These are phyloP conservation scores for Periconia digitata DNA, from an alignment of 2,329 filamentous ascomycete genomes.

Conservation along the genomic window DNA sequence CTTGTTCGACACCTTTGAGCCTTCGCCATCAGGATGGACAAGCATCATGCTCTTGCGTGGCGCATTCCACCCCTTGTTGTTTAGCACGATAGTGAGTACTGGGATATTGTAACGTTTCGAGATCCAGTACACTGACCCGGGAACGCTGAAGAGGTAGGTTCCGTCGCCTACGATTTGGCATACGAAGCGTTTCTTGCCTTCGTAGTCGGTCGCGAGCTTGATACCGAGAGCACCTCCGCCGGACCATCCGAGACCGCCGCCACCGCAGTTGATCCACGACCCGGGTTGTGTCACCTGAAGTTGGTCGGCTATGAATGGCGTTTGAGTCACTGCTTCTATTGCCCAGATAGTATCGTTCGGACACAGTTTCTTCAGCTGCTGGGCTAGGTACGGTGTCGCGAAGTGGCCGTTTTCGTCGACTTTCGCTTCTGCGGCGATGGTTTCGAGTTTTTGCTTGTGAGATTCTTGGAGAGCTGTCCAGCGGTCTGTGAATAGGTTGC, in stretches of 20 bases:
- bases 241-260: slow-evolving; percentile 78
- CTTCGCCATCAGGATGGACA: slow-evolving; percentile 66
- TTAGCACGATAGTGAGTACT: slow-evolving; percentile 66
- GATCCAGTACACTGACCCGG: slow-evolving; percentile 70
- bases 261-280: slow-evolving; percentile 79
- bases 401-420: slow-evolving; percentile 65
- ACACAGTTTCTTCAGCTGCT: slow-evolving; percentile 57
- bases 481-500: slow-evolving; percentile 47
- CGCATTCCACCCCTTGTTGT: slow-evolving; percentile 73
- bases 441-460: slow-evolving; percentile 61
- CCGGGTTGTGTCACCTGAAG: slow-evolving; percentile 68
- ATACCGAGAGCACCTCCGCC: slow-evolving; percentile 75
- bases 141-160: slow-evolving; percentile 67
- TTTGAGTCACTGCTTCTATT: slow-evolving; percentile 77
- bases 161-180: slow-evolving; percentile 65
- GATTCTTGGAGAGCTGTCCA: slow-evolving; percentile 59
- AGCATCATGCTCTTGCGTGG: slow-evolving; percentile 62
- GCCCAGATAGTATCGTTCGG: slow-evolving; percentile 72
- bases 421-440: slow-evolving; percentile 60
- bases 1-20: slow-evolving; percentile 62
- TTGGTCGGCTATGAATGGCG: slow-evolving; percentile 68
- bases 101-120: slow-evolving; percentile 66
- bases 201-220: slow-evolving; percentile 66
- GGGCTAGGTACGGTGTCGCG: slow-evolving; percentile 60
- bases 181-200: slow-evolving; percentile 44